phyloP scores from a whole-genome alignment of 225 moss, liverwort and hornwort species.

The Straminergon stramineum region DNA sequence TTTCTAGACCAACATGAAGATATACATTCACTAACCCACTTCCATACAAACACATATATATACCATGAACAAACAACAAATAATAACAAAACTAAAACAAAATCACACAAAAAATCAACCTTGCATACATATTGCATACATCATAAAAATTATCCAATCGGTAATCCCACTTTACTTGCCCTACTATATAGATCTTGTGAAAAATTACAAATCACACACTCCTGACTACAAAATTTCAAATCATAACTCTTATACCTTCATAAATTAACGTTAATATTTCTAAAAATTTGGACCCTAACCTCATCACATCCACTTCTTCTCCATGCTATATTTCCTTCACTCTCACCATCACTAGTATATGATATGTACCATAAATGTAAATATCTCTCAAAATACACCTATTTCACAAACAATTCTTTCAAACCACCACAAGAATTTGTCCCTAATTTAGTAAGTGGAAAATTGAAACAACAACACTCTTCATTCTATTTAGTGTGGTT shows the following conservation, averaged over 20 bases:
- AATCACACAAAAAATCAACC: not conserved
- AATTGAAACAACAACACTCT: not conserved
- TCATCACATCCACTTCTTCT: not conserved
- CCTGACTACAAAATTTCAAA: not conserved
- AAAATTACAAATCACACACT: not conserved
- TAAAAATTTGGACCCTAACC: not conserved
- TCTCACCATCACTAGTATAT: not conserved
- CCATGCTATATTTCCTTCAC: too few species aligned
- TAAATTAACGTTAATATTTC: not conserved
- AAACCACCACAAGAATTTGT: not conserved
- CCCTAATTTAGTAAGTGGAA: rapidly evolving
- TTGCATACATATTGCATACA: not conserved
- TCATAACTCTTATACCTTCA: not conserved
- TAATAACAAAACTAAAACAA: not conserved
- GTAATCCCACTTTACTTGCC: not conserved
- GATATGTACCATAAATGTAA: not conserved
- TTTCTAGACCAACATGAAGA: rapidly evolving
- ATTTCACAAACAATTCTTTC: not conserved
- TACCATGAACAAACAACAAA: not conserved
- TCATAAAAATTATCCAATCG: not conserved
- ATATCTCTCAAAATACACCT: not conserved
- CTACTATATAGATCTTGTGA: not conserved
- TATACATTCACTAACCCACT: not conserved
- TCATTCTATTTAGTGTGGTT: too few species aligned
- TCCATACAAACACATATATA: not conserved